Percentiles rank a stretch among this genome's conserved stretches.
Conservation (phyloP, 805 yeast genomes). For the Lipomyces anomalus region DNA sequence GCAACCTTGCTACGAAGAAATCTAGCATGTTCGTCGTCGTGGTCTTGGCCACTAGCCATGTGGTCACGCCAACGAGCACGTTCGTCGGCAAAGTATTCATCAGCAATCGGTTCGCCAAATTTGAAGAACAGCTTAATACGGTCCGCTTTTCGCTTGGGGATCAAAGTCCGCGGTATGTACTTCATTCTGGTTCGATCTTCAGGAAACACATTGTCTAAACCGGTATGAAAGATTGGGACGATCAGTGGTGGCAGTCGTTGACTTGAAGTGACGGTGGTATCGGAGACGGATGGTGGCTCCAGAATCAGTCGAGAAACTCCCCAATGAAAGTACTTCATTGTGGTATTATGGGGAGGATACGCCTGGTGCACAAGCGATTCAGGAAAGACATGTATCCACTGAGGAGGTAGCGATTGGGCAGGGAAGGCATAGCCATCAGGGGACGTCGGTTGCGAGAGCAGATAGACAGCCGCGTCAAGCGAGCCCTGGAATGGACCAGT, state of each 20-base stretch:
- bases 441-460: slow-evolving; percentile 51
- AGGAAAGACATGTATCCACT: slow-evolving; percentile 91
- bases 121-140: slow-evolving; percentile 55
- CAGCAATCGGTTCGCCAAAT: slow-evolving; percentile 68
- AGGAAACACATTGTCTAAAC: slow-evolving; percentile 82
- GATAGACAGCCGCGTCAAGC: slow-evolving; percentile 75
- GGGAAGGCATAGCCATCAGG: neutral
- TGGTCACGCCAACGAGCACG: slow-evolving; percentile 64
- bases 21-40: slow-evolving; percentile 58
- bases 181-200: slow-evolving; percentile 55
- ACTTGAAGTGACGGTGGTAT: too few relatives aligned
- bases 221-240: slow-evolving; percentile 78
- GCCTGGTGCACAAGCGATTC: slow-evolving; percentile 88
- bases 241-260: slow-evolving; percentile 79
- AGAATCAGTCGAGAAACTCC: slow-evolving; percentile 80
- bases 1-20: slow-evolving; percentile 67
- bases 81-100: slow-evolving; percentile 50
- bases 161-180: slow-evolving; percentile 41
- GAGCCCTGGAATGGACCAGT: slow-evolving; percentile 89
- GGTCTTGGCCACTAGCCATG: slow-evolving; percentile 49
- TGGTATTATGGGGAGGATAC: slow-evolving; percentile 68
- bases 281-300: too few relatives aligned
- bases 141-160: slow-evolving; percentile 53
- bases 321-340: slow-evolving; percentile 95
- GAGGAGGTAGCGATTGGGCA: slow-evolving; percentile 13